Conservation (phyloP, 805 yeast genomes). For the Cyberlindnera veronae region DNA sequence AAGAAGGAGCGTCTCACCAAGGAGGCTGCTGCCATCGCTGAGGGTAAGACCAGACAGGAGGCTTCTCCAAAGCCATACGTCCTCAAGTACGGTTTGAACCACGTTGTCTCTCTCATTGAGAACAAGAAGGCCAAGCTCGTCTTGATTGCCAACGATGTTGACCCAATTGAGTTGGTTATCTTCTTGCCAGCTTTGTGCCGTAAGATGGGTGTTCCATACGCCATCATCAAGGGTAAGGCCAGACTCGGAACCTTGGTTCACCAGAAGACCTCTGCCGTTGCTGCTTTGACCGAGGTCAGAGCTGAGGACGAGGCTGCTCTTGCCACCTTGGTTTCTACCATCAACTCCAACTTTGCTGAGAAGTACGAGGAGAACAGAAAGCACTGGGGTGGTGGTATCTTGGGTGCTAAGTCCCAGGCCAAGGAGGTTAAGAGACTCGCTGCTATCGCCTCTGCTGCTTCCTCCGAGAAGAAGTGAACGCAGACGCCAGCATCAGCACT, state of each 20-base stretch:
- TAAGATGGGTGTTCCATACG: slow-evolving; percentile 99
- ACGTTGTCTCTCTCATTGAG: slow-evolving; percentile 94
- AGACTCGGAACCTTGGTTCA: slow-evolving; percentile 97
- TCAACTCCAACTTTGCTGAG: slow-evolving; percentile 89
- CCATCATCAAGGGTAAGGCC: slow-evolving; percentile 97
- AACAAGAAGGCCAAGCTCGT: slow-evolving; percentile 98
- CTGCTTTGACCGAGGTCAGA: slow-evolving; percentile 93
- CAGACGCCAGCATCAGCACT: not conserved
- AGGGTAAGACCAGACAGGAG: slow-evolving; percentile 95
- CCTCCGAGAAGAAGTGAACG: slow-evolving; percentile 17
- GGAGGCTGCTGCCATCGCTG: slow-evolving; percentile 99
- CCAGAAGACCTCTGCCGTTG: slow-evolving; percentile 96
- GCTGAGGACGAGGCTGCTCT: slow-evolving; percentile 94
- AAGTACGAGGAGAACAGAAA: slow-evolving; percentile 94
- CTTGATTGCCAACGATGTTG: slow-evolving; percentile 97
- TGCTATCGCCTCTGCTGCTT: slow-evolving; percentile 16
- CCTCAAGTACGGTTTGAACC: slow-evolving; percentile 98
- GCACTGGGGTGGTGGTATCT: slow-evolving; percentile 99
- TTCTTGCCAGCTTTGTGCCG: slow-evolving; percentile 98
- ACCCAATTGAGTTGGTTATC: slow-evolving; percentile 96
- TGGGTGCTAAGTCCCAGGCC: slow-evolving; percentile 92
- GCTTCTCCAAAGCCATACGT: slow-evolving; percentile 95
- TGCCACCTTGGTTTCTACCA: slow-evolving; percentile 81
- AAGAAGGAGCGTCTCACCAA: slow-evolving; percentile 98
- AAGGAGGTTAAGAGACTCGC: slow-evolving; percentile 45